A percentile compares a stretch with the other conserved stretches of the same genome.
Evolutionary conservation across 176 grass and related monocot genomes (phyloP).

Genomic region (Ensete glaucum): DNA sequence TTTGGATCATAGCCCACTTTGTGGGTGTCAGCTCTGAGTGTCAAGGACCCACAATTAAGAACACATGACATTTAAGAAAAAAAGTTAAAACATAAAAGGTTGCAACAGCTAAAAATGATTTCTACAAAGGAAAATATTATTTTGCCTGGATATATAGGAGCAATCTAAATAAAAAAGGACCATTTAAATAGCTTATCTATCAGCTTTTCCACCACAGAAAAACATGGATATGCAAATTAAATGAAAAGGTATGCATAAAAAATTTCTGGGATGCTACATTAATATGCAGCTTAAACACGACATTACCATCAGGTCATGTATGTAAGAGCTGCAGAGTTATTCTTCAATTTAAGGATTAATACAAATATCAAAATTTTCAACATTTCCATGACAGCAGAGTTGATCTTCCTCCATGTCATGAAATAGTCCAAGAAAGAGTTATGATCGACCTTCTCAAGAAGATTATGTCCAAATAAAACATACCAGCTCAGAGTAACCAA

Average conservation of each 20-base stretch:
- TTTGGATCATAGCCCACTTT: too few species aligned
- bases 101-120: neutral
- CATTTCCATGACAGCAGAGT: neutral
- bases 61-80: neutral
- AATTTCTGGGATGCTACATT: neutral
- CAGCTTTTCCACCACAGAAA: neutral
- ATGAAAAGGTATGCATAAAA: neutral
- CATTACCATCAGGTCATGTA: neutral
- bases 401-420: neutral
- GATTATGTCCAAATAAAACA: conserved; percentile 2
- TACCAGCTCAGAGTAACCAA: conserved; percentile 68
- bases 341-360: too few species aligned
- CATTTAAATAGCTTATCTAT: neutral
- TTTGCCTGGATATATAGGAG: neutral
- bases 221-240: neutral
- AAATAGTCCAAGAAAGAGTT: neutral
- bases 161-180: neutral
- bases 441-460: neutral
- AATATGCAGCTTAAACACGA: neutral
- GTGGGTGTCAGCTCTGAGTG: too few species aligned
- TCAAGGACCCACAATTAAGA: too few species aligned
- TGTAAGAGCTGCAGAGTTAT: neutral
- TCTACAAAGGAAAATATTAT: neutral
- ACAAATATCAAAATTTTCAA: too few species aligned
- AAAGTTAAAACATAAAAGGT: neutral